Percentiles rank a stretch among this genome's conserved stretches.
Conservation (phyloP, 352 stramenopile genomes). For the Hyphochytrium catenoides region DNA sequence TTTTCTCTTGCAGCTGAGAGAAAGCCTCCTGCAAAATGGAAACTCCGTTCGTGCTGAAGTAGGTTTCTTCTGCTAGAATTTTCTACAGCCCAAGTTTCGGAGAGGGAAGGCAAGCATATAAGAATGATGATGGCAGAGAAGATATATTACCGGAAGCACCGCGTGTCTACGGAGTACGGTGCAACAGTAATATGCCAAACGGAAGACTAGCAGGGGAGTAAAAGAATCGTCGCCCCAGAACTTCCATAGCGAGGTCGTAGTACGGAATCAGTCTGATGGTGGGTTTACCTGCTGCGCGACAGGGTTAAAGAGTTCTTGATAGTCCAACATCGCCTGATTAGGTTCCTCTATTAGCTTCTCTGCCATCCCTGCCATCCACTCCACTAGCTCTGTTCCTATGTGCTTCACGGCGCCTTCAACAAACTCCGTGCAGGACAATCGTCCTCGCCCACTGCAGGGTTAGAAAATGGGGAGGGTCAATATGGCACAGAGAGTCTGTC, state of each 20-base stretch:
- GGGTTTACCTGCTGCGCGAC: slow-evolving; percentile 58
- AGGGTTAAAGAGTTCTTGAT: slow-evolving; percentile 62
- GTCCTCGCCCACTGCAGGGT: slow-evolving; percentile 41
- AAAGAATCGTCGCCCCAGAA: too few relatives aligned
- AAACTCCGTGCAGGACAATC: slow-evolving; percentile 44
- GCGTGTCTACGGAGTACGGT: too few relatives aligned
- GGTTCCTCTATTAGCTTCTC: slow-evolving; percentile 58
- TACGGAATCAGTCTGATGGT: too few relatives aligned
- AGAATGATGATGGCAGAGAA: too few relatives aligned
- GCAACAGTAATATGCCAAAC: too few relatives aligned
- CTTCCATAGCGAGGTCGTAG: too few relatives aligned
- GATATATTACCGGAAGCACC: too few relatives aligned
- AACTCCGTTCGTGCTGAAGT: slow-evolving; percentile 46
- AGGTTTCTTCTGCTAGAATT: slow-evolving; percentile 51
- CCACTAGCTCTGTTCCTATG: slow-evolving; percentile 18
- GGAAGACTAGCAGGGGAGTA: too few relatives aligned
- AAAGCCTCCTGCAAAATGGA: slow-evolving; percentile 50
- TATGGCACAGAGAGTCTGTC: slow-evolving; percentile 53
- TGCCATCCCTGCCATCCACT: slow-evolving; percentile 57
- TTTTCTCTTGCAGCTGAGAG: slow-evolving; percentile 42
- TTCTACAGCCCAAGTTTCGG: too few relatives aligned
- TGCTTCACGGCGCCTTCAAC: slow-evolving; percentile 17
- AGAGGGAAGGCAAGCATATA: too few relatives aligned
- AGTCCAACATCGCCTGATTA: slow-evolving; percentile 41
- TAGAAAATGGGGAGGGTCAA: too few relatives aligned